Conservation (phyloP, 495 filamentous ascomycete genomes). For the Tuber umbilicatum region DNA sequence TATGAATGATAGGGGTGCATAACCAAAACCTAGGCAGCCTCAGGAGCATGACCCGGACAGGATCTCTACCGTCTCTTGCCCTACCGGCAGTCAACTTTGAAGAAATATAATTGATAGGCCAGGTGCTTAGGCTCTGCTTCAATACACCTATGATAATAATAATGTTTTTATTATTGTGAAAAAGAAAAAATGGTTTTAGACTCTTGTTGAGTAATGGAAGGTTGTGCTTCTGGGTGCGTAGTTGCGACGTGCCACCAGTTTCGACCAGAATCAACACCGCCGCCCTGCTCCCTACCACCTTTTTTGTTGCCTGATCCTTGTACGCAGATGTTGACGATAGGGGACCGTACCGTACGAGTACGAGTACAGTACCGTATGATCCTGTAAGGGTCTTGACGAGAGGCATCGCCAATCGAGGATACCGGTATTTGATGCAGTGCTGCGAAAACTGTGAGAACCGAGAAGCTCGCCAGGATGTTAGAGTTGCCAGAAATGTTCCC, state of each 20-base stretch:
- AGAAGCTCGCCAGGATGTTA: background rate
- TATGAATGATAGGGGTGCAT: too few relatives aligned
- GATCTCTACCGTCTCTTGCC: too few relatives aligned
- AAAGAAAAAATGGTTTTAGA: background rate
- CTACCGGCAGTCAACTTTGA: too few relatives aligned
- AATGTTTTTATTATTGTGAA: too few relatives aligned
- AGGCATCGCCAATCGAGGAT: background rate
- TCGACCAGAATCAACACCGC: background rate
- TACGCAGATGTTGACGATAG: background rate
- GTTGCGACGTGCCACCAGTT: background rate
- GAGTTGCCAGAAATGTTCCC: background rate
- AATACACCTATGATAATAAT: background rate
- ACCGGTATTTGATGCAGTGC: background rate
- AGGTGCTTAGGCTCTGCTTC: too few relatives aligned
- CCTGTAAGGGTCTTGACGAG: background rate
- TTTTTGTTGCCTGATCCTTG: background rate
- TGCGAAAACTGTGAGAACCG: background rate
- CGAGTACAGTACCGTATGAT: too few relatives aligned
- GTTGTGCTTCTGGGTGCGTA: background rate
- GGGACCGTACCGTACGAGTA: too few relatives aligned
- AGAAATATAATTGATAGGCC: too few relatives aligned
- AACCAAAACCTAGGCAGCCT: too few relatives aligned
- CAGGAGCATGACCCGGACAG: too few relatives aligned
- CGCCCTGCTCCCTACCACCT: background rate
- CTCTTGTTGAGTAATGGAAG: background rate